phyloP scores from a whole-genome alignment of 768 basidiomycete genomes.

The Royoungia palumana region DNA sequence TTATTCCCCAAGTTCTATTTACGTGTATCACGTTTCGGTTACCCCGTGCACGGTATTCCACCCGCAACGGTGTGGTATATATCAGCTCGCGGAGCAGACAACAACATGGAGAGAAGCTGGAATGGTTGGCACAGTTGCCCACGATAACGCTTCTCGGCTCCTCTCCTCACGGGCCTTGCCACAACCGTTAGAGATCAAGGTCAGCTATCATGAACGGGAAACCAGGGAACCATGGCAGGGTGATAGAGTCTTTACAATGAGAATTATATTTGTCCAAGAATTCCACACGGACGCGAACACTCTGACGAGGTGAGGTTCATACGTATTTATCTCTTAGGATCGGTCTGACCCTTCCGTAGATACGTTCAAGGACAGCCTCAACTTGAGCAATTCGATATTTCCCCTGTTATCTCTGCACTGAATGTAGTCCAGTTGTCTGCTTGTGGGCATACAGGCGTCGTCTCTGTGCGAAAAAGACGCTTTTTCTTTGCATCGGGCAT shows the following conservation, averaged over 20 bases:
- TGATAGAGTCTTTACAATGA: neutral
- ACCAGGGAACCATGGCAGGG: neutral
- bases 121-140: conserved; percentile 36
- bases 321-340: neutral
- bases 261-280: neutral
- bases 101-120: conserved; percentile 36
- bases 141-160: conserved; percentile 40
- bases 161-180: conserved; percentile 29
- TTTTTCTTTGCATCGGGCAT: neutral
- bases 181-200: neutral
- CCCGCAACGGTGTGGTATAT: conserved; percentile 36
- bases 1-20: conserved; percentile 37
- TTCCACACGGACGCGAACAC: neutral
- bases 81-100: conserved; percentile 39
- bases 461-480: neutral
- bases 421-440: neutral
- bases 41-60: conserved; percentile 25
- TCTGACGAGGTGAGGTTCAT: neutral
- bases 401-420: neutral
- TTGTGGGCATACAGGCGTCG: neutral
- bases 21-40: conserved; percentile 40
- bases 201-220: neutral
- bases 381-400: neutral
- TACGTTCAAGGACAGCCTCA: neutral
- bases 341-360: neutral